These are phyloP conservation scores for Malbranchea zuffiana DNA, from an alignment of 2,329 filamentous ascomycete species.

Conservation along the genomic window DNA sequence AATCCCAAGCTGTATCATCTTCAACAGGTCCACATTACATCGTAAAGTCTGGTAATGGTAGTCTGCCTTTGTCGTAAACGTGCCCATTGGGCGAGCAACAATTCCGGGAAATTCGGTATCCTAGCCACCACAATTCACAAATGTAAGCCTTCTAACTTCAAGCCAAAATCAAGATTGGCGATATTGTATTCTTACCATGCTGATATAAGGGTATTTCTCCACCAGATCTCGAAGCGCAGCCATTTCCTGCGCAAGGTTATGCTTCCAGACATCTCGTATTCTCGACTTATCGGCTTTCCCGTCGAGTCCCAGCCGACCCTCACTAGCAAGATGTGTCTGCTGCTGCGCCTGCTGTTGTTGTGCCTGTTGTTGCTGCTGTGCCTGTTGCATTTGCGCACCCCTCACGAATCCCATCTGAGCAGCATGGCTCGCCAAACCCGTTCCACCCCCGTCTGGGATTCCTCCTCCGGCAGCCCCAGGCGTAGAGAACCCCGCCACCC, in stretches of 20 bases:
- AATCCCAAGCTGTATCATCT: slow-evolving; percentile 93
- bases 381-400: slow-evolving; percentile 54
- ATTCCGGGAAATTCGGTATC: slow-evolving; percentile 99
- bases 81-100: slow-evolving; percentile 86
- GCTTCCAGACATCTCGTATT: slow-evolving; percentile 93
- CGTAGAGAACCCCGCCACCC: slow-evolving; percentile 45
- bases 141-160: slow-evolving; percentile 13
- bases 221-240: slow-evolving; percentile 68
- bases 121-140: slow-evolving; percentile 39
- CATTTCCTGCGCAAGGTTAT: slow-evolving; percentile 88
- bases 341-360: slow-evolving; percentile 47
- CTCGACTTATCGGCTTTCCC: slow-evolving; percentile 56
- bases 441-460: slow-evolving; percentile 41
- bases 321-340: slow-evolving; percentile 32
- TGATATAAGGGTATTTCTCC: slow-evolving; percentile 88
- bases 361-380: slow-evolving; percentile 45
- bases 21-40: slow-evolving; percentile 93
- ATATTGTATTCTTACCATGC: slow-evolving; percentile 69
- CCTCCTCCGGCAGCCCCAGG: slow-evolving; percentile 43
- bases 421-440: slow-evolving; percentile 74
- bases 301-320: slow-evolving; percentile 44
- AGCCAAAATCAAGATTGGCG: slow-evolving; percentile 10
- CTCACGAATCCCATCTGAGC: slow-evolving; percentile 80
- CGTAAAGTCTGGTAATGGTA: slow-evolving; percentile 98
- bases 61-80: slow-evolving; percentile 87